Evolutionary conservation across 208 protist genomes (phyloP), one percentile per base, ranked within the genome.

Genomic region (Trypanosoma congolense): DNA sequence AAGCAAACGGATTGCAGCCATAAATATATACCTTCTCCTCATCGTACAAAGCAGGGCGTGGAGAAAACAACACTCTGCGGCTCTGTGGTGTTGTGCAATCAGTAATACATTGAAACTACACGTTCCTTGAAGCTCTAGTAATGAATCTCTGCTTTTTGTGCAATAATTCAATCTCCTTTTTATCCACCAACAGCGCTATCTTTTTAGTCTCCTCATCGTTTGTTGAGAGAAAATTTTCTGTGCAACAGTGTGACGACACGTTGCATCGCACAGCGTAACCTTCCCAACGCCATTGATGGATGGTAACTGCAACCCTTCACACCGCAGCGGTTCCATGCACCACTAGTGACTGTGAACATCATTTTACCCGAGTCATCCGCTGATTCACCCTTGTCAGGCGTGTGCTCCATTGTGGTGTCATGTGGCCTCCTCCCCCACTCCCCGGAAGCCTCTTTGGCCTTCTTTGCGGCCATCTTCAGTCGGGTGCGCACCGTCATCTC

Each of bases 91-190:
- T n/a, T n/a, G n/a, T n/a, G n/a, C n/a, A n/a, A n/a, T n/a, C n/a
- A n/a, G n/a, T n/a, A n/a, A n/a, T n/a, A n/a, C n/a, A n/a, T n/a
- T n/a, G n/a, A n/a, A n/a, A n/a, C 33, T 64, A 59, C 40, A 54
- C 18, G 29, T 25, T 3, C 28, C 43, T 33, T 22, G 12, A 25
- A 12, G 67, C 64, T 0, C 60, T 42, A 12, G 80, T 65, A 43
- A 80, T 75, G 64, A 87, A 87, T 29, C 65, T 45, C 25, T 70
- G 60, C 35, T 68, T 65, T 22, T 72, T 63, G 61, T 87, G 80
- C 24, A 83, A 35, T 1, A 55, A 52, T 48, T 74, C 28, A 12
- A 76, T 54, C 1, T 77, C 29, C 29, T 83, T 76, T 10, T 67
- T 52, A 43, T 83, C 64, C n/a, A 87, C 73, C 24, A 36, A 55